phyloP scores from a whole-genome alignment of 1,139 yeast genomes.

The Debaryomyces udenii region DNA sequence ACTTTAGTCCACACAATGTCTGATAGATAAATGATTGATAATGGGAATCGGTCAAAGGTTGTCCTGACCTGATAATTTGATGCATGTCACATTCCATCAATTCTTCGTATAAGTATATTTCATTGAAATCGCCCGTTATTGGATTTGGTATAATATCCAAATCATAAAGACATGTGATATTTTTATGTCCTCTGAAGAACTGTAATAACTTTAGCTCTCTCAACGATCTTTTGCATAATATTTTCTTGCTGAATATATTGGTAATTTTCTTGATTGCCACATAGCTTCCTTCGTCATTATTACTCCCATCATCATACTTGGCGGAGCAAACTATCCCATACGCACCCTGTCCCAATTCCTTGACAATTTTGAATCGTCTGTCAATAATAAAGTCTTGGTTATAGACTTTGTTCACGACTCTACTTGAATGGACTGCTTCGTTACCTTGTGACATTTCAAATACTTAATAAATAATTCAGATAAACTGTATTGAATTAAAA shows the following conservation, averaged over 20 bases:
- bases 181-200: constrained; percentile 90
- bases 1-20: constrained; percentile 88
- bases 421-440: constrained; percentile 28
- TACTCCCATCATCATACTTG: constrained; percentile 72
- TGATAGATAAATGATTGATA: constrained; percentile 93
- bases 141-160: constrained; percentile 87
- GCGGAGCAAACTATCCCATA: constrained; percentile 97
- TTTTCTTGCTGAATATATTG: constrained; percentile 84
- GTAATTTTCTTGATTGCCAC: constrained; percentile 96
- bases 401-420: constrained; percentile 61
- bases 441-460: constrained; percentile 8
- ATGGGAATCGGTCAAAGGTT: constrained; percentile 92
- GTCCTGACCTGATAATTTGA: constrained; percentile 91
- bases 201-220: constrained; percentile 85
- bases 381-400: constrained; percentile 91
- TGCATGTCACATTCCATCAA: constrained; percentile 98
- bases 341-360: constrained; percentile 96
- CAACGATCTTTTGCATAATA: constrained; percentile 84
- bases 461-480: too few species aligned
- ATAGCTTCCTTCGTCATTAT: constrained; percentile 31
- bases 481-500: constrained; percentile 1
- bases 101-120: constrained; percentile 89
- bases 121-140: constrained; percentile 72
- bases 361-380: constrained; percentile 78
- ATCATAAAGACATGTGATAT: constrained; percentile 91